Percentiles rank a stretch among this genome's conserved stretches.
phyloP scores from a whole-genome alignment of 192 early-diverging fungal genomes.

The Entrophospora sp. region DNA sequence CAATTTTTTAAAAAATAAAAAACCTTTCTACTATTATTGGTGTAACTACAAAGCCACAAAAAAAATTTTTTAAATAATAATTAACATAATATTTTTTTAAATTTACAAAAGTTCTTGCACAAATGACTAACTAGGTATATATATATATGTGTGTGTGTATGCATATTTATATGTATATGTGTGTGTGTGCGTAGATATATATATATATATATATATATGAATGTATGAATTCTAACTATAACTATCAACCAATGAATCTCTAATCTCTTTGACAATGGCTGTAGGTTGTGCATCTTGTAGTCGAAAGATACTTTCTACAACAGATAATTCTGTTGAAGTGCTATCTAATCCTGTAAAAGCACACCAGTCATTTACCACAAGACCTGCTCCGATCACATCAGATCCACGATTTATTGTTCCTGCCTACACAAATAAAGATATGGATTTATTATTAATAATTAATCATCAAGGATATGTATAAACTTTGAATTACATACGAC shows the following conservation, averaged over 20 bases:
- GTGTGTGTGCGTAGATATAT: too few relatives aligned
- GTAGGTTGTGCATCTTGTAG: constrained; percentile 86
- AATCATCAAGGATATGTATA: constrained; percentile 7
- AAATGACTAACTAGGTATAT: too few relatives aligned
- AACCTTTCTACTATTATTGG: too few relatives aligned
- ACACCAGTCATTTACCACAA: constrained; percentile 97
- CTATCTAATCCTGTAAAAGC: constrained; percentile 97
- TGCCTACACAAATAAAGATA: constrained; percentile 45
- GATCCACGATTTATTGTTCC: constrained; percentile 98
- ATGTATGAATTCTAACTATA: constrained; percentile 63
- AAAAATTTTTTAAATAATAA: too few relatives aligned
- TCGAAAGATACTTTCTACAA: constrained; percentile 97
- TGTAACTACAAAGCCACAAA: too few relatives aligned
- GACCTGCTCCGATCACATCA: constrained; percentile 91
- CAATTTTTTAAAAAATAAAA: too few relatives aligned
- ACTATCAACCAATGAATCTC: constrained; percentile 88
- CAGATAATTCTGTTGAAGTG: constrained; percentile 90
- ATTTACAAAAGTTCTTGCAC: too few relatives aligned
- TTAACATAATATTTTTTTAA: too few relatives aligned
- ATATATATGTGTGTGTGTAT: too few relatives aligned
- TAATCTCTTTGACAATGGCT: constrained; percentile 87
- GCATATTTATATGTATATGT: too few relatives aligned
- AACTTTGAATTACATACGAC: constrained; percentile 48
- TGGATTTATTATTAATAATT: constrained; percentile 6
- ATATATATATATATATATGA: too few relatives aligned